Evolutionary conservation across 768 basidiomycete genomes (phyloP), one percentile per base, ranked within the genome.

Genomic region (Macrocybe gigantea): DNA sequence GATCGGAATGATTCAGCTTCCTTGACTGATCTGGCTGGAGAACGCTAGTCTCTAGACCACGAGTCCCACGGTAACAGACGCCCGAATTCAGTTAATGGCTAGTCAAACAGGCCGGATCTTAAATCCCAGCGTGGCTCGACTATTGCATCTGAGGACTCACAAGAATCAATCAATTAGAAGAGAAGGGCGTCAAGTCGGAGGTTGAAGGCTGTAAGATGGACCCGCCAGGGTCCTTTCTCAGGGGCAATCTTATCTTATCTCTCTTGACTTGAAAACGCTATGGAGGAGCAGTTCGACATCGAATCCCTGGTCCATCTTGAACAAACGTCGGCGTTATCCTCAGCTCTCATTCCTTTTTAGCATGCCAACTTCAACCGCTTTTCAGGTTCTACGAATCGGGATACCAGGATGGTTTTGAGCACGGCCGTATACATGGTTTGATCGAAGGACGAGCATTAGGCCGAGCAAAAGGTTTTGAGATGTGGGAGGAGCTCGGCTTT

Each of bases 401-500:
- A 7, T 87, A 87, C 60, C 56, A 73, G 50, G 83, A 85, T 47
- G 94, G 95, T 2, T 79, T 77, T 59, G 82, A 73, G 0, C 95
- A 97, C 63, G 95, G 95, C 1, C 77, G 83, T 36, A 79, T 93
- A 5, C 93, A 95, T 56, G 93, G 95, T 2, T 65, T 89, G 22
- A 91, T 93, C 51, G 93, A 99, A 63, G 95, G 95, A 7, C 75
- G 93, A 10, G 85, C 87, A 0, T 74, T 97, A 12, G 95, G 93
- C 1, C 76, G 83, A 47, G 86, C 92, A 56, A 93, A 95, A 56
- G 90, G 88, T 0, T 97, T 84, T 63, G 93, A 95, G 65, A 83
- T 96, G 66, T 97, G 93, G 93, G 94, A 97, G 64, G 95, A 99
- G 64, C 77, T 99, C 9, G 93, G 90, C 1, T 97, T 85, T 57